Evolutionary conservation across 306 rosid genomes (phyloP).

Genomic region (Cucurbita ficifolia): DNA sequence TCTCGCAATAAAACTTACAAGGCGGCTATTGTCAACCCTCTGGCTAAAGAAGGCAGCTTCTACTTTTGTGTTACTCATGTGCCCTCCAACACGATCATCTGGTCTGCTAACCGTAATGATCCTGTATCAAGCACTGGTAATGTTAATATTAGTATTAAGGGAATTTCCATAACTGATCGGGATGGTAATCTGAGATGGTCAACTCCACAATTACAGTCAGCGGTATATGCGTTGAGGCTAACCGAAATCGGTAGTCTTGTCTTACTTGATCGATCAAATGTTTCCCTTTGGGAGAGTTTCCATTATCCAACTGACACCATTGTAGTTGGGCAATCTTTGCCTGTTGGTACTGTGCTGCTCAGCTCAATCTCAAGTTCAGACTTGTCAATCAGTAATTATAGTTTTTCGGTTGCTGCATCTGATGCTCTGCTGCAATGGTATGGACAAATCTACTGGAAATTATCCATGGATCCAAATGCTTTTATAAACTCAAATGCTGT

Average conservation of each 20-base stretch:
- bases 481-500: constrained; percentile 19
- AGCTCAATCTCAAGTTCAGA: constrained; percentile 27
- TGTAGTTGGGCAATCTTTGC: constrained; percentile 55
- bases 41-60: constrained; percentile 28
- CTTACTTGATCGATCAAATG: constrained; percentile 45
- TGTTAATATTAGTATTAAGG: constrained; percentile 34
- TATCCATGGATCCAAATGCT: constrained; percentile 37
- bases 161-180: constrained; percentile 30
- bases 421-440: constrained; percentile 64
- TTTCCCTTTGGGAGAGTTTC: constrained; percentile 88
- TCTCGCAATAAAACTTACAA: constrained; percentile 47
- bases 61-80: constrained; percentile 60
- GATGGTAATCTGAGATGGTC: constrained; percentile 50
- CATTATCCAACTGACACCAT: constrained; percentile 68
- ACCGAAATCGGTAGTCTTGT: constrained; percentile 69
- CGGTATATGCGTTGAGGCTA: constrained; percentile 28
- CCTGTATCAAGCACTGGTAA: constrained; percentile 43
- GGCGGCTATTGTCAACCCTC: constrained; percentile 49
- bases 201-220: constrained; percentile 42
- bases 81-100: constrained; percentile 46
- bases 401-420: constrained; percentile 25
- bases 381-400: constrained; percentile 47
- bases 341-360: constrained; percentile 35
- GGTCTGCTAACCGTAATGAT: constrained; percentile 62
- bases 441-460: constrained; percentile 69